phyloP scores from a whole-genome alignment of 2,329 filamentous ascomycete genomes.

The Aspergillus bombycis region DNA sequence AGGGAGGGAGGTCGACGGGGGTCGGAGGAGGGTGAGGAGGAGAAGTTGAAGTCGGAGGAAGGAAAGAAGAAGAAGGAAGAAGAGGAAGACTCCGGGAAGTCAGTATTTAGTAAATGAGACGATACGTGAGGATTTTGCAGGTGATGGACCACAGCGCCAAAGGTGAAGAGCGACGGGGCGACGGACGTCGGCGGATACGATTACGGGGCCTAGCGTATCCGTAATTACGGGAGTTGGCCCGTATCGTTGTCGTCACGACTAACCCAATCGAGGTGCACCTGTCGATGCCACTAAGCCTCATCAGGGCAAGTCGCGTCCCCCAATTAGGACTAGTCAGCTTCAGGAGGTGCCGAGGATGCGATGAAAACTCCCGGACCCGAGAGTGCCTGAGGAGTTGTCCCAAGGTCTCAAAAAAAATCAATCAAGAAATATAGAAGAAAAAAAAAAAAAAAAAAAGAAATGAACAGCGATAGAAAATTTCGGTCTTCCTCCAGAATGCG shows the following conservation, averaged over 20 bases:
- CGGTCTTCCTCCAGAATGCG: neutral
- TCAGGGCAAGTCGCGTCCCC: neutral
- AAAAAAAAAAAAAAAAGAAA: neutral
- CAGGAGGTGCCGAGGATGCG: conserved; percentile 7
- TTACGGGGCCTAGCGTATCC: conserved; percentile 23
- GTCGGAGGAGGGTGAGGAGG: conserved; percentile 12
- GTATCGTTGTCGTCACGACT: conserved; percentile 34
- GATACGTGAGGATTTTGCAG: conserved; percentile 13
- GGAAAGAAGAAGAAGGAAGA: conserved; percentile 16
- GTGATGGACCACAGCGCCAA: neutral
- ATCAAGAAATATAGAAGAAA: neutral
- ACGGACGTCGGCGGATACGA: conserved; percentile 25
- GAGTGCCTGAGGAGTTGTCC: conserved; percentile 8
- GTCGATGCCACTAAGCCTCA: conserved; percentile 10
- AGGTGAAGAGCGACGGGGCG: conserved; percentile 22
- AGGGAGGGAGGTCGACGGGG: conserved; percentile 17
- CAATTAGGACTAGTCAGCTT: conserved; percentile 4
- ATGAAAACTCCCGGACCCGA: neutral
- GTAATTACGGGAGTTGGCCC: conserved; percentile 31
- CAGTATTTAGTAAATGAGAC: conserved; percentile 14
- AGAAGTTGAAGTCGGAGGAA: neutral
- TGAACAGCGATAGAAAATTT: conserved; percentile 5
- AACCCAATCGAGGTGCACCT: conserved; percentile 8
- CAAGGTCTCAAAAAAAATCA: neutral
- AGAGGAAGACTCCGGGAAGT: conserved; percentile 7